Evolutionary conservation across 108 stramenopile genomes (phyloP), one percentile per base, ranked within the genome.

Genomic region (Fistulifera solaris): DNA sequence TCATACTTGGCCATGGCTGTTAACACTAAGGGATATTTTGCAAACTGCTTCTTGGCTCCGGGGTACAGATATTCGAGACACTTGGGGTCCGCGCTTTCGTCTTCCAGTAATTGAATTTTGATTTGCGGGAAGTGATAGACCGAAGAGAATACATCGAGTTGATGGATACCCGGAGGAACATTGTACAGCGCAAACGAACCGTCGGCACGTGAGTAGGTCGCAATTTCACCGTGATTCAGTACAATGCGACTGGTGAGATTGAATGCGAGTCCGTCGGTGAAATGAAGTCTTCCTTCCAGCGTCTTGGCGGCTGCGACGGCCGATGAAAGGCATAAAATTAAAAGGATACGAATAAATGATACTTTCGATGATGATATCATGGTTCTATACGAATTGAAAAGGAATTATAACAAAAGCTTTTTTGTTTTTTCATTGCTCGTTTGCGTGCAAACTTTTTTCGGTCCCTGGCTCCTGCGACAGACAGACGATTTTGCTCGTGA

Each of bases 61-160:
- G 92, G 82, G 39, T 71, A 93, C 0, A 74, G 64, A 57, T 93
- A 93, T 67, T 93, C 87, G 45, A 93, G 65, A 56, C 87, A 93
- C 50, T 86, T 88, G 17, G 87, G 92, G 0, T 67, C 50, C 31
- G 79, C 79, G 72, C 76, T 86, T 1, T 71, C 56, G 4, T 76
- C 83, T 48, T 67, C 66, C 56, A 85, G 42, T 8, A 93, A 49
- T 60, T 93, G 87, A 48, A 89, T 73, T 50, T 89, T 89, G 25
- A 93, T 67, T 53, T 88, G 86, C 35, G 65, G 59, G 52, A 86
- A 93, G 47, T 82, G 80, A 58, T 82, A 72, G n/a, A 58, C 54
- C 10, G 67, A 61, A 38, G 67, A 71, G 54, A 81, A 73, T n/a
- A 89, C 81, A 46, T 93, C 86, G 23, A 93, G 57, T 16, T 80